phyloP scores from a whole-genome alignment of 31 red algal genomes.

The Porphyra umbilicalis region DNA sequence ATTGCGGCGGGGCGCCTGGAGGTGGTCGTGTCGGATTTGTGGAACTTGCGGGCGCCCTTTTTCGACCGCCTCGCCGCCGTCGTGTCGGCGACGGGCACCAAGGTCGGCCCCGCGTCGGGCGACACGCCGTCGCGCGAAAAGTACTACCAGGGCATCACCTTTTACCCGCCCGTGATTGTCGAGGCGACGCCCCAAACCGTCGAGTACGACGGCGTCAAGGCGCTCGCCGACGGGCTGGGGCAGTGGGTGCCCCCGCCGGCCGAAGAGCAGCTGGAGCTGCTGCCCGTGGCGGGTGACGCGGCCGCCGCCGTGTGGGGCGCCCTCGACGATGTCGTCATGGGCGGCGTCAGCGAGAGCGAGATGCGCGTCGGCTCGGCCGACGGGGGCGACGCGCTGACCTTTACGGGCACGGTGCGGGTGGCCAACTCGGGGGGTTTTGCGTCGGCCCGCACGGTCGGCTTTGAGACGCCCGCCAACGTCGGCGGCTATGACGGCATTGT shows the following conservation, averaged over 20 bases:
- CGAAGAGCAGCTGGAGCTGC: constrained; percentile 55
- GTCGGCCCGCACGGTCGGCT: constrained; percentile 59
- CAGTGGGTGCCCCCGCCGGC: constrained; percentile 68
- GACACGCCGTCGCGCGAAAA: constrained; percentile 57
- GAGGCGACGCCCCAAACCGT: constrained; percentile 78
- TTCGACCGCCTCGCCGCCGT: constrained; percentile 60
- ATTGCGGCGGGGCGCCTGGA: constrained; percentile 13
- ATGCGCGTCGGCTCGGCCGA: not conserved
- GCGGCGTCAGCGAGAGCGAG: constrained; percentile 78
- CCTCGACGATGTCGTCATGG: constrained; percentile 97
- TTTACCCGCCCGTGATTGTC: constrained; percentile 62
- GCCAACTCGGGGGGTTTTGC: constrained; percentile 86
- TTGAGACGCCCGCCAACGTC: constrained; percentile 49
- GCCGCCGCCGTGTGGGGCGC: constrained; percentile 45
- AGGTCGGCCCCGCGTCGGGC: constrained; percentile 42
- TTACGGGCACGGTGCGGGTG: constrained; percentile 51
- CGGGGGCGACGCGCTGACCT: constrained; percentile 18
- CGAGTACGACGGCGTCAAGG: constrained; percentile 70
- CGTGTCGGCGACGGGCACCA: constrained; percentile 58
- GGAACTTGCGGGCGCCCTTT: constrained; percentile 46
- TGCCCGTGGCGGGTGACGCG: constrained; percentile 23
- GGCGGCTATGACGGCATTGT: constrained; percentile 53
- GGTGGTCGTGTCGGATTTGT: constrained; percentile 72
- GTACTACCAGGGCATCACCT: constrained; percentile 68
- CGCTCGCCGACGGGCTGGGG: constrained; percentile 29